A percentile compares a stretch with the other conserved stretches of the same genome.
phyloP scores from a whole-genome alignment of 768 basidiomycete genomes.

The Suillus weaverae region DNA sequence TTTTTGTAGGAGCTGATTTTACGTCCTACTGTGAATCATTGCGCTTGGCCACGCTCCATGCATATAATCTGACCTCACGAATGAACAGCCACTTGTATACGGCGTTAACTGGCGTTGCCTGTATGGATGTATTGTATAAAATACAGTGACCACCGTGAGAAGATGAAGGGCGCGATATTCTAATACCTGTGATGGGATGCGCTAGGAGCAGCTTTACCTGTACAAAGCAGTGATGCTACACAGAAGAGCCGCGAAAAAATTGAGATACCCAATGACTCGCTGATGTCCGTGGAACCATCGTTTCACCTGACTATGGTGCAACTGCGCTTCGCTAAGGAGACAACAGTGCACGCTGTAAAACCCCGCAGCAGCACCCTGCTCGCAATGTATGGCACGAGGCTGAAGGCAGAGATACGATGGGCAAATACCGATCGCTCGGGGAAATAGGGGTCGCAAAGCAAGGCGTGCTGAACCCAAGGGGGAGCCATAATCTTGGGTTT shows the following conservation, averaged over 20 bases:
- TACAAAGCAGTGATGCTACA: neutral
- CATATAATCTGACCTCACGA: neutral
- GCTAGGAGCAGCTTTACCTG: neutral
- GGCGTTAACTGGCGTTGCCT: neutral
- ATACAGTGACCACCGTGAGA: neutral
- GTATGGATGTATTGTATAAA: neutral
- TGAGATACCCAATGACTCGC: neutral
- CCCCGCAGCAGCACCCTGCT: neutral
- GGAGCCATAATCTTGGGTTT: neutral
- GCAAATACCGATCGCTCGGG: neutral
- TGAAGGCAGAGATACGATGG: neutral
- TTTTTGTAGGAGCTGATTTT: neutral
- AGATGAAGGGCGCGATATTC: neutral
- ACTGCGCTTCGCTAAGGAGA: neutral
- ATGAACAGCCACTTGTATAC: neutral
- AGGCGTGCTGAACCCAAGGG: neutral
- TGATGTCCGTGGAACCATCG: neutral
- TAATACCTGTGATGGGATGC: neutral
- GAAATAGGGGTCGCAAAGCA: neutral
- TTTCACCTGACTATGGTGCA: neutral
- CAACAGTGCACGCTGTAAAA: neutral
- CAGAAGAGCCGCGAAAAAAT: neutral
- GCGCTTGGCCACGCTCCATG: neutral
- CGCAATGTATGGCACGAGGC: neutral
- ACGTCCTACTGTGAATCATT: neutral